These are phyloP conservation scores for Trichoderma aggressivum DNA, from an alignment of 2,329 filamentous ascomycete species.

Conservation along the genomic window DNA sequence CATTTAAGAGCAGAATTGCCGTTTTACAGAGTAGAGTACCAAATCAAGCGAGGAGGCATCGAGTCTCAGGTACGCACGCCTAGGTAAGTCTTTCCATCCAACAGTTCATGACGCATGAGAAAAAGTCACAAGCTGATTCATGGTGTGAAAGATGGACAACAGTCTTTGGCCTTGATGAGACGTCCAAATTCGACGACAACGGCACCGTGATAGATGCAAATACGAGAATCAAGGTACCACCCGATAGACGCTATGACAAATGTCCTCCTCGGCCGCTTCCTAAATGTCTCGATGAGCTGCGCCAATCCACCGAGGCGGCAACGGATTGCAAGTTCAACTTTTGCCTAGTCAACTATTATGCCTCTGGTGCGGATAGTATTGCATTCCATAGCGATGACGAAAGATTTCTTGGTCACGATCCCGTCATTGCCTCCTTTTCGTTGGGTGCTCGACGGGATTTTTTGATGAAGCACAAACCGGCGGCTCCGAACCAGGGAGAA, in stretches of 20 bases:
- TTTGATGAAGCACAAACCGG: slow-evolving; percentile 73
- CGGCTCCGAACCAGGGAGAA: slow-evolving; percentile 30
- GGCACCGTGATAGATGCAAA: slow-evolving; percentile 45
- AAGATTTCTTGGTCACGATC: slow-evolving; percentile 65
- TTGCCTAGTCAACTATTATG: slow-evolving; percentile 80
- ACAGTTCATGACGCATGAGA: not conserved
- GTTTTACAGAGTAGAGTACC: slow-evolving; percentile 74
- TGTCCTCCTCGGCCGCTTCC: slow-evolving; percentile 68
- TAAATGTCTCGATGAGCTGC: slow-evolving; percentile 62
- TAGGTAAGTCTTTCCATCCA: slow-evolving; percentile 31
- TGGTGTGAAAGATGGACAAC: slow-evolving; percentile 43
- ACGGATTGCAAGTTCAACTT: slow-evolving; percentile 72
- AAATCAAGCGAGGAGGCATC: slow-evolving; percentile 62
- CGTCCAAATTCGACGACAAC: slow-evolving; percentile 53
- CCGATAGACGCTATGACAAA: slow-evolving; percentile 51
- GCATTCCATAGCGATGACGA: slow-evolving; percentile 80
- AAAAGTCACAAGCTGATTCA: not conserved
- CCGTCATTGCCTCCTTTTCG: slow-evolving; percentile 71
- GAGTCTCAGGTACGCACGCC: slow-evolving; percentile 59
- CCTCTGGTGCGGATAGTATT: slow-evolving; percentile 72
- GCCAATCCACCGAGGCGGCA: slow-evolving; percentile 59
- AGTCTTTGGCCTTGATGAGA: slow-evolving; percentile 59
- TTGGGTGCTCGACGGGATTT: slow-evolving; percentile 72
- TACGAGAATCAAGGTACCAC: slow-evolving; percentile 36
- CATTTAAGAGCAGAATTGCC: slow-evolving; percentile 69